Evolutionary conservation across 2,329 filamentous ascomycete species (phyloP), one percentile per base, ranked within the genome.

Genomic region (Trichoderma atrobrunneum): DNA sequence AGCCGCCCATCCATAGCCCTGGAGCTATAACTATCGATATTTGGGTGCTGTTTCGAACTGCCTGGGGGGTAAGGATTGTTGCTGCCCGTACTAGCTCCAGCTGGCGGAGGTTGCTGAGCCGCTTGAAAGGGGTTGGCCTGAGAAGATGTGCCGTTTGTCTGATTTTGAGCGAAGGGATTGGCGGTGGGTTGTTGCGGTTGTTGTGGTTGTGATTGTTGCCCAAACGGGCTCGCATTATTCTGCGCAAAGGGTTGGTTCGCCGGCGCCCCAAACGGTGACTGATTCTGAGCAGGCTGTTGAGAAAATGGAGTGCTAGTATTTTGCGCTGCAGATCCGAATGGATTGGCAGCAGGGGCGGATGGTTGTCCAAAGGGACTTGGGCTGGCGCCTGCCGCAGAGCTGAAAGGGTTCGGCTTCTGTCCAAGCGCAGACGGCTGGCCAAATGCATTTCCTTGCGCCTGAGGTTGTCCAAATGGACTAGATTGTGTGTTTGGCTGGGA

Each of bases 1-100:
- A 93, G 80, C 36, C 80, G 80, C 1, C 85, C 84, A 56, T 83
- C 81, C 78, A 82, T 80, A 16, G 79, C 77, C 73, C 80, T 84
- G 4, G 80, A 79, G 12, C 80, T 81, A 75, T 88, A 88, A 67
- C 81, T 83, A 10, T 82, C 80, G 12, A 82, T 73, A 4, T 82
- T 74, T 3, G 85, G 85, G 66, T 87, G 86, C 70, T 84, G 79
- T 72, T 80, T 85, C 12, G 79, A 78, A 76, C 84, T 85, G 7
- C 76, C 79, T 1, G 85, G 84, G 1, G 82, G 80, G 73, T 87
- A 87, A 2, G 86, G 86, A 65, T 77, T 81, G 39, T 72, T 76
- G 12, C 74, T 39, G 36, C 6, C 32, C 8, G 34, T 66, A 7
- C 28, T 43, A 32, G 39, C 30, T 18, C 63, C 70, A 26, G 54